Conservation (phyloP, 352 stramenopile species). For the Phytophthora ohioensis region DNA sequence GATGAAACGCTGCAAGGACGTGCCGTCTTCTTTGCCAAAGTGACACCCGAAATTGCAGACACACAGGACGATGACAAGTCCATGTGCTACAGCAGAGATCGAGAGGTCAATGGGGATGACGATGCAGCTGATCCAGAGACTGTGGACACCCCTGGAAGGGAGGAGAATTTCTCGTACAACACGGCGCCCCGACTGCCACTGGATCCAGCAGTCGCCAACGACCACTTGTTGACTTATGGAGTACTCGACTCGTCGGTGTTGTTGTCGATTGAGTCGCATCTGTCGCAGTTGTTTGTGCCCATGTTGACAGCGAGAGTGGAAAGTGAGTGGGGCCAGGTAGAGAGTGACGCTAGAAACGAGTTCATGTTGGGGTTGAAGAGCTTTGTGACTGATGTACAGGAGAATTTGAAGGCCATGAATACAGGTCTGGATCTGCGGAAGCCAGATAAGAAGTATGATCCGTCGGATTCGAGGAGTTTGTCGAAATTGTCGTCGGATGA, state of each 20-base stretch:
- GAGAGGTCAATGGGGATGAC: neutral
- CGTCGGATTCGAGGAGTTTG: constrained; percentile 71
- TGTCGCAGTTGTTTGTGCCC: constrained; percentile 80
- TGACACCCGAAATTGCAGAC: constrained; percentile 34
- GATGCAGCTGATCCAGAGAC: constrained; percentile 36
- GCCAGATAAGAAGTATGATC: constrained; percentile 84
- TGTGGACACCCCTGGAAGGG: constrained; percentile 6
- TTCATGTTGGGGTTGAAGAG: constrained; percentile 84
- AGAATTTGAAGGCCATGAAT: constrained; percentile 91
- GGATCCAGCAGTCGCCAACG: constrained; percentile 72
- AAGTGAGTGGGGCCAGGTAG: constrained; percentile 72
- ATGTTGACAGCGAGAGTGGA: constrained; percentile 48
- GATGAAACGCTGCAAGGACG: constrained; percentile 70
- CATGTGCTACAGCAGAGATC: neutral
- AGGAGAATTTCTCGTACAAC: constrained; percentile 25
- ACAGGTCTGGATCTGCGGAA: constrained; percentile 90
- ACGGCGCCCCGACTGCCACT: constrained; percentile 37
- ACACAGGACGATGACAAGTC: constrained; percentile 7
- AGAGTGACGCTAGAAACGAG: constrained; percentile 76
- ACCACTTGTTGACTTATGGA: constrained; percentile 75
- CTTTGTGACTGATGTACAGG: constrained; percentile 88
- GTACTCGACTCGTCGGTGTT: constrained; percentile 78
- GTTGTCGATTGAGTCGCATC: constrained; percentile 72
- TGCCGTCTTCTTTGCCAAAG: constrained; percentile 83
- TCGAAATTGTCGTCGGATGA: constrained; percentile 78